Percentiles rank a stretch among this genome's conserved stretches.
These are phyloP conservation scores for Pittosporum tobira DNA, from an alignment of 129 eudicot genomes.

Conservation along the genomic window DNA sequence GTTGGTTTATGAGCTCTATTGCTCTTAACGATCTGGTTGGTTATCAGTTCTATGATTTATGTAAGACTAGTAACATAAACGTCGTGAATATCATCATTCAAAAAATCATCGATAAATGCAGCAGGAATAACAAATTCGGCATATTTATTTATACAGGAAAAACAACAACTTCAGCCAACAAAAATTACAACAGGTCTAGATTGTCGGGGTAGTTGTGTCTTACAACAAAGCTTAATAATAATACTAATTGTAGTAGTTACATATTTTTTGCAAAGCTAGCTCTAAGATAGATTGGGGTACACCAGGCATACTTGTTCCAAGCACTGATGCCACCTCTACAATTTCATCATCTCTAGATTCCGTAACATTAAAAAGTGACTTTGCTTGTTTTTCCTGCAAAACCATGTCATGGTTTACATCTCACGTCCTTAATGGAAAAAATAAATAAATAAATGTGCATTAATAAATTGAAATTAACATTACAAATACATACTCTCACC, in stretches of 20 bases:
- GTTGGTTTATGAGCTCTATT: no score
- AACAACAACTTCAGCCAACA: background rate
- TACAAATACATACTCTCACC: background rate
- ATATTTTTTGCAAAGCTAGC: background rate
- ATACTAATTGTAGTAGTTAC: background rate
- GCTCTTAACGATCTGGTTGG: no score
- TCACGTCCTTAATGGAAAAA: background rate
- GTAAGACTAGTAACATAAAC: no score
- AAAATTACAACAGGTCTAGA: background rate
- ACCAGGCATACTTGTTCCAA: constrained; percentile 9
- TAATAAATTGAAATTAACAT: background rate
- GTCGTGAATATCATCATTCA: no score
- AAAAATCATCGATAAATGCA: no score
- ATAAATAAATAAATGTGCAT: background rate
- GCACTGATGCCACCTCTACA: constrained; percentile 4
- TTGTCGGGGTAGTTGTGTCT: background rate
- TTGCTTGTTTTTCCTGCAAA: constrained; percentile 11
- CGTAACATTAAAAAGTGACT: background rate
- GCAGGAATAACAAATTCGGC: background rate
- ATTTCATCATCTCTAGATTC: background rate
- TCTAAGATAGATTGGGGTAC: constrained; percentile 3
- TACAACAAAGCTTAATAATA: background rate
- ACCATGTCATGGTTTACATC: background rate
- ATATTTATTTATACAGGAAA: background rate
- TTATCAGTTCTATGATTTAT: no score